Evolutionary conservation across 1,284 basidiomycete genomes (phyloP).

Genomic region (Pisolithus thermaeus): DNA sequence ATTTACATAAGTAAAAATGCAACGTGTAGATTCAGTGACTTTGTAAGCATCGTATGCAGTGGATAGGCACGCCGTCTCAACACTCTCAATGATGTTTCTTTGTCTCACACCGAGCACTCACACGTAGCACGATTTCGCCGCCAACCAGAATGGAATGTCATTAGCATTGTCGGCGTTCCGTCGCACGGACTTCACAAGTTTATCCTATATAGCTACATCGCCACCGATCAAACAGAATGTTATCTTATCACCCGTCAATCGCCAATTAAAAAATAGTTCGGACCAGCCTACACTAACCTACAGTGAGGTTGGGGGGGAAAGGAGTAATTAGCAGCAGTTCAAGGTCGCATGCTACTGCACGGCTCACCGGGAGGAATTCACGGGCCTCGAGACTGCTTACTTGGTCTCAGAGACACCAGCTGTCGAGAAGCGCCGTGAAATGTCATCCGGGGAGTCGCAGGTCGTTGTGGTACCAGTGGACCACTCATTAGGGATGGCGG

Average conservation of each 20-base stretch:
- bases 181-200: background rate
- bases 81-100: background rate
- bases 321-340: background rate
- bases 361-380: background rate
- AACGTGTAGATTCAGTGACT: too few relatives aligned
- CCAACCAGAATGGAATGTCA: slow-evolving; percentile 7
- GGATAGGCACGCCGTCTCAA: background rate
- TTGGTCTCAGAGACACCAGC: slow-evolving; percentile 5
- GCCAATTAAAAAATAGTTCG: background rate
- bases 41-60: too few relatives aligned
- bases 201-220: background rate
- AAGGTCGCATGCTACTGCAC: too few relatives aligned
- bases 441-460: slow-evolving; percentile 6
- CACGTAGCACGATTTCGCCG: background rate
- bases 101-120: background rate
- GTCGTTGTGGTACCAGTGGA: slow-evolving; percentile 16
- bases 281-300: too few relatives aligned
- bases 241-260: background rate
- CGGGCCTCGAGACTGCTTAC: background rate
- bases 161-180: slow-evolving; percentile 3
- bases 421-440: background rate
- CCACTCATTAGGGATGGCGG: slow-evolving; percentile 18
- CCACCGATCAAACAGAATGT: slow-evolving; percentile 1
- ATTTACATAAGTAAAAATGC: too few relatives aligned
- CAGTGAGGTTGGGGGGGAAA: too few relatives aligned